Conservation (phyloP, 202 grass and related monocot genomes). For the Schoenoplectus tabernaemontani region DNA sequence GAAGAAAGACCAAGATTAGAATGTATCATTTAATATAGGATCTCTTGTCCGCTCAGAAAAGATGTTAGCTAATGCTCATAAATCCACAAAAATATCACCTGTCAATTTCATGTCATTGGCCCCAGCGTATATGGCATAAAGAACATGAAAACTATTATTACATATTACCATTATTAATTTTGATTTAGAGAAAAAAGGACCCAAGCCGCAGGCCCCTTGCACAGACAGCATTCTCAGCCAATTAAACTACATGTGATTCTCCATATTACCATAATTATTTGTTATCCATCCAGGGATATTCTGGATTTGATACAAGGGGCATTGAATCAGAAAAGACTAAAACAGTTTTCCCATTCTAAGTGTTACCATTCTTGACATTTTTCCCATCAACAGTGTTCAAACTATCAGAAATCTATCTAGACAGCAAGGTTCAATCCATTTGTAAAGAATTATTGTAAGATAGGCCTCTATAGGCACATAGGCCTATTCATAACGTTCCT, state of each 20-base stretch:
- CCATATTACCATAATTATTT: background rate
- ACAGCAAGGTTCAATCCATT: background rate
- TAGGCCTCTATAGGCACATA: background rate
- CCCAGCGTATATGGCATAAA: background rate
- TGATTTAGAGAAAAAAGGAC: background rate
- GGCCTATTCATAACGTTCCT: background rate
- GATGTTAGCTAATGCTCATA: background rate
- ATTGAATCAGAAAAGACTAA: background rate
- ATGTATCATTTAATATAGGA: background rate
- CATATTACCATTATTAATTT: background rate
- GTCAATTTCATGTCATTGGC: background rate
- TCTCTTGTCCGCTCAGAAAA: background rate
- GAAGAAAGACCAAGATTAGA: conserved; percentile 13
- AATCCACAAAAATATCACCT: background rate
- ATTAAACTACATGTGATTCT: background rate
- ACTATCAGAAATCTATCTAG: background rate
- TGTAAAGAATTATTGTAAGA: background rate
- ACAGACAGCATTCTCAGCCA: background rate
- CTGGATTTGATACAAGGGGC: background rate
- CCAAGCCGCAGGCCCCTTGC: background rate
- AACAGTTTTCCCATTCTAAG: too few species aligned
- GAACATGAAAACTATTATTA: background rate
- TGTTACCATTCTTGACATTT: background rate
- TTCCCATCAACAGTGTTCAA: background rate
- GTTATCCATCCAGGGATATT: background rate